Base-by-base conservation (phyloP, 2,329 filamentous ascomycete species). In the Cytospora piceae region DNA sequence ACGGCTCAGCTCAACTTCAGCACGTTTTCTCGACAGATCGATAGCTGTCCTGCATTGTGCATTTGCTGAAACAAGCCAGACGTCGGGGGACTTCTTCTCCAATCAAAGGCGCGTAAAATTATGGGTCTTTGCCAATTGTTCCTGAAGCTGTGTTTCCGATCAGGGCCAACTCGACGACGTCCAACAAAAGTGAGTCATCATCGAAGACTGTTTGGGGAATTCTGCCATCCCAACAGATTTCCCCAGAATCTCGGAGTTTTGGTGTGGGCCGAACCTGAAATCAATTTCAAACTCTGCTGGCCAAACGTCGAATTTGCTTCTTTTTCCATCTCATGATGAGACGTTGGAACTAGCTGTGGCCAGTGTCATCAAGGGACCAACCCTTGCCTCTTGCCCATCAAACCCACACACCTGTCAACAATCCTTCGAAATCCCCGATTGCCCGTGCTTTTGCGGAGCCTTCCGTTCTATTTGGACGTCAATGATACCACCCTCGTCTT, bases 311-410 rank as follows among this genome's bases (percentile, higher is more conserved):
- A 42, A 6, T 9, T 58, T 11, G 37, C 12, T 22, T n/a, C 31
- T 27, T 11, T 31, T 24, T 27, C 20, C n/a, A 51, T 34, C 22
- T 22, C 22, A 34, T 39, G 51, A 34, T 39, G 51, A 49, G 65
- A 67, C 65, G 65, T 67, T 42, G 32, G 62, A 62, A 67, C 65
- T 62, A 67, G 58, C 62, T 67, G 58, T 64, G 65, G 57, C 61
- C 61, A 64, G 53, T 64, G 61, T 64, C 54, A 49, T 54, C 37
- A 53, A 61, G 63, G 52, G 54, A 58, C 34, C 59, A 54, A 61
- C 42, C 59, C 63, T 66, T 66, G 63, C 65, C 34, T 32, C 24
- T 32, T 42, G 51, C 49, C 60, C 62, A 53, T 58, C 63, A 34
- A 56, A 24, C 46, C 61, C 15, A 37, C 51, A 55, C 37, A 52